Base-by-base conservation (phyloP, 2,329 filamentous ascomycete genomes). In the Colletotrichum brevisporum region DNA sequence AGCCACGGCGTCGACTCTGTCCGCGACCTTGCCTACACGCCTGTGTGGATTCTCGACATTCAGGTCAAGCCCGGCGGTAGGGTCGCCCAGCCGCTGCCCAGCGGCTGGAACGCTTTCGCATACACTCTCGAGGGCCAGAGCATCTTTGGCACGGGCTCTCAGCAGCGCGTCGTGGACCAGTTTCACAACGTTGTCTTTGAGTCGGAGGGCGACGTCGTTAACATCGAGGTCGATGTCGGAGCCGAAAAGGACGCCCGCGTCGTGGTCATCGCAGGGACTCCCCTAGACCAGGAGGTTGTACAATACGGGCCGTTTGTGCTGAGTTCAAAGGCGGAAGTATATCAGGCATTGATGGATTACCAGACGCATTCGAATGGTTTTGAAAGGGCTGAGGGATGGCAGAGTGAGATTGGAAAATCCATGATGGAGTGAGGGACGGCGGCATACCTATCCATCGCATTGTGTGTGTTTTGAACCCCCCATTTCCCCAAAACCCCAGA, bases 41-140 rank as follows among this genome's bases (percentile, higher is more conserved):
- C 96, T 0, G 94, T 98, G n/a, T 98, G 95, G 95, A 86, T 97
- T 71, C 85, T 98, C 52, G 95, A 98, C 78, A 84, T 98, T 59
- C 90, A 88, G 21, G 88, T 98, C 61, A 83, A 89, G 75, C 94
- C 95, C 0, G 95, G 95, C 61, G 94, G 93, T 54, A 89, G 85
- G 68, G 84, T 98, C 73, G 86, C 84, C 24, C 95, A 98, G 83
- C 80, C 88, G 5, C 77, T 98, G 3, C 95, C 95, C 0, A 82
- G 85, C 71, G 91, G 90, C 31, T 98, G 94, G 94, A 98, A 97
- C 79, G 90, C 93, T 2, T 98, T 98, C 76, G 91, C 91, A 16
- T 98, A 98, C 79, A 91, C 90, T 4, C 85, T 98, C n/a, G 86
- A 90, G 68, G 95, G 95, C 24, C 88, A 86, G 8, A 90, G 90